A percentile compares a stretch with the other conserved stretches of the same genome.
phyloP scores from a whole-genome alignment of 345 rosid genomes.

The Gossypioides kirkii region DNA sequence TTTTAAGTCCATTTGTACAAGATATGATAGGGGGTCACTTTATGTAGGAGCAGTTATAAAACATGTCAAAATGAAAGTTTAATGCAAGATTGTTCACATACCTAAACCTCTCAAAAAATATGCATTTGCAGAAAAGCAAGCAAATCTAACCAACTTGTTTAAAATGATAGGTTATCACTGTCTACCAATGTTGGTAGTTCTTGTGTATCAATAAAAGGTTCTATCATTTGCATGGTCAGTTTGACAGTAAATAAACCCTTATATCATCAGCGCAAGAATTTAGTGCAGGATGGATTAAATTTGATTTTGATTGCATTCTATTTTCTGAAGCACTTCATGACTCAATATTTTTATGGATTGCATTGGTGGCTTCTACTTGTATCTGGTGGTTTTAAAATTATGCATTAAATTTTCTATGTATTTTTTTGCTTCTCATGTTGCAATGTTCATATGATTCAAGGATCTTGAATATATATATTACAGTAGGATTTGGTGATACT shows the following conservation, averaged over 20 bases:
- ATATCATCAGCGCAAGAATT: neutral
- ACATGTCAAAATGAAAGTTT: neutral
- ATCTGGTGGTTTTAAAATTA: neutral
- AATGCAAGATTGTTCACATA: neutral
- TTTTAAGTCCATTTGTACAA: too few relatives aligned
- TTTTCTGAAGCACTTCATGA: neutral
- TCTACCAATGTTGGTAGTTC: neutral
- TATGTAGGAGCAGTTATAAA: neutral
- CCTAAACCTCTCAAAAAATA: neutral
- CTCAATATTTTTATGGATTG: neutral
- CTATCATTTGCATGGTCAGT: neutral
- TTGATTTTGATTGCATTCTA: neutral
- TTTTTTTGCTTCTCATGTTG: neutral
- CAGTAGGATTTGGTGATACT: neutral
- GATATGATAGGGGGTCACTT: neutral
- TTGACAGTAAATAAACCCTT: constrained; percentile 2
- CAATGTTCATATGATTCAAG: neutral
- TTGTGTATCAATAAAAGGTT: neutral
- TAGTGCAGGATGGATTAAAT: neutral
- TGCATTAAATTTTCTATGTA: neutral
- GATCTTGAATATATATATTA: neutral
- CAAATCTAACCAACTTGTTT: neutral
- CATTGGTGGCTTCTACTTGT: neutral
- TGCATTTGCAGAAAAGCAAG: neutral
- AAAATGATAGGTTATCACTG: neutral